A percentile compares a stretch with the other conserved stretches of the same genome.
Conservation (phyloP, 768 basidiomycete genomes). For the Candolleomyces eurysporus region DNA sequence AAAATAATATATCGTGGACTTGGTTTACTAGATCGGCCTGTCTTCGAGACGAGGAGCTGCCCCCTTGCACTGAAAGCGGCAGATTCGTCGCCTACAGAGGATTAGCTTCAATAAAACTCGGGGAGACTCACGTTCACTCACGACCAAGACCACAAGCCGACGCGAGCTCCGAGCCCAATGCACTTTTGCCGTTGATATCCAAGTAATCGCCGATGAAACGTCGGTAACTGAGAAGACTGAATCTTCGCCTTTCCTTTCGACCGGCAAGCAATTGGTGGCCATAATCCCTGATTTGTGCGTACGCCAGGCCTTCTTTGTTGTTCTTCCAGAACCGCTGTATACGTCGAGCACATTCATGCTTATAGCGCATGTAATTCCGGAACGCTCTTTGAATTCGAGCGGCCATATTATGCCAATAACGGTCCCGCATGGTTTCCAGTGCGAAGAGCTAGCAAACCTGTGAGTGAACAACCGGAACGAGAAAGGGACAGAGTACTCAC, state of each 20-base stretch:
- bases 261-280: slow-evolving; percentile 90
- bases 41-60: slow-evolving; percentile 82
- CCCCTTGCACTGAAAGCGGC: slow-evolving; percentile 83
- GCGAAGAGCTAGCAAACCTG: slow-evolving; percentile 77
- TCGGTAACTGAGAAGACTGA: slow-evolving; percentile 90
- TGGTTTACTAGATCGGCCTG: slow-evolving; percentile 84
- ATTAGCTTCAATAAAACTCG: not conserved
- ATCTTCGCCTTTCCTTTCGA: slow-evolving; percentile 90
- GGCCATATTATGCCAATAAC: slow-evolving; percentile 99
- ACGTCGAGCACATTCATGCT: slow-evolving; percentile 89
- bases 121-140: slow-evolving; percentile 32
- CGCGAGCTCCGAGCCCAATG: slow-evolving; percentile 75
- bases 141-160: slow-evolving; percentile 71
- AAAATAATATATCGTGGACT: slow-evolving; percentile 89
- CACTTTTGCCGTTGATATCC: slow-evolving; percentile 77
- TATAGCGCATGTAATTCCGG: slow-evolving; percentile 94
- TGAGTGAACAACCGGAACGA: slow-evolving; percentile 5
- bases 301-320: slow-evolving; percentile 91
- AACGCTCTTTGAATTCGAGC: slow-evolving; percentile 93
- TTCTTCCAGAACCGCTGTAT: slow-evolving; percentile 99
- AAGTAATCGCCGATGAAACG: slow-evolving; percentile 97
- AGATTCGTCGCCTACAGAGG: slow-evolving; percentile 53
- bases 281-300: slow-evolving; percentile 88
- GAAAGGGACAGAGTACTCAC: slow-evolving; percentile 40
- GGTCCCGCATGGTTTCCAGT: slow-evolving; percentile 96